Base-by-base conservation (phyloP, 2,329 filamentous ascomycete genomes). In the Byssoonygena ceratinophila region DNA sequence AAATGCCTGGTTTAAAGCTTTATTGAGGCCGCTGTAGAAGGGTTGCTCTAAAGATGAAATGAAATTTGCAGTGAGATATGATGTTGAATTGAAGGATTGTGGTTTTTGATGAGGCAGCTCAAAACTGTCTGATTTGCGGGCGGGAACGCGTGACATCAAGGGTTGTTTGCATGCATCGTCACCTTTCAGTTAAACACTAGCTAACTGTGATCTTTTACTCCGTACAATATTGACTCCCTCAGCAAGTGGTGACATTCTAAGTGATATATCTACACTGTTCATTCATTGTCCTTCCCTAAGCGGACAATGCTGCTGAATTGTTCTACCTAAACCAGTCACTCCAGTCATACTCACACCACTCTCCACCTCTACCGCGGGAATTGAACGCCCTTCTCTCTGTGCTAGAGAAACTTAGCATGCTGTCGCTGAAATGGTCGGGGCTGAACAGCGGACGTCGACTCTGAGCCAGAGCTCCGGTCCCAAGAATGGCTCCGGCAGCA, bases 381-480 rank as follows among this genome's bases (percentile, higher is more conserved):
- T 16, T 14, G 46, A 5, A 22, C 20, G 29, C 23, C n/a, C 5
- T 20, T 9, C 39, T 18, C n/a, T 16, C 34, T 31, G 18, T 22
- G 18, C 27, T 39, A n/a, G 16, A 20, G 36, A 45, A 16, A 18
- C 5, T 57, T 65, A 62, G 61, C 59, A 70, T 69, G 67, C 59
- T 67, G 59, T 59, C 52, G 64, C 58, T 64, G 57, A 58, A 51
- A 65, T 65, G 63, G 65, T 68, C 56, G 64, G 60, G 61, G 59
- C 64, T 60, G 63, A 66, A 61, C 63, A 66, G 59, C 66, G 60
- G 55, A 65, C 68, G 64, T 67, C 67, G 52, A 67, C 61, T 46
- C 60, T 65, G 58, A 69, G 61, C 59, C 64, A 68, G 55, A 65
- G 61, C 59, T 63, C 61, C 54, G 65, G 63, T 50, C 60, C 62